Evolutionary conservation across 805 yeast genomes (phyloP).

Genomic region (Millerozyma acaciae): DNA sequence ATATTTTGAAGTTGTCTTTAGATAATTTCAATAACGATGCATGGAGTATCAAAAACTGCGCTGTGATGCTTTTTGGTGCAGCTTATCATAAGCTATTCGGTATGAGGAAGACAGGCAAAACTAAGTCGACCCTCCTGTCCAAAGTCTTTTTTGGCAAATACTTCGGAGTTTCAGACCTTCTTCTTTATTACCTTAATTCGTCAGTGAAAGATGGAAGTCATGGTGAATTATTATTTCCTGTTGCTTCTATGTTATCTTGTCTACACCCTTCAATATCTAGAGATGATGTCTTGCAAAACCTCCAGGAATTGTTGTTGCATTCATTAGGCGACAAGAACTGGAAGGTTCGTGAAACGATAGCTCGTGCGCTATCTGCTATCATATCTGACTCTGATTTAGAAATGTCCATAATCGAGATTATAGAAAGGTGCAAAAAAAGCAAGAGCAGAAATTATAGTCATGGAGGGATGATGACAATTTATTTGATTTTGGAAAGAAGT

Average conservation of each 20-base stretch:
- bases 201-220: constrained; percentile 26
- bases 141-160: constrained; percentile 68
- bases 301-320: too few relatives aligned
- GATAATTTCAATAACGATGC: constrained; percentile 56
- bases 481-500: constrained; percentile 14
- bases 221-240: constrained; percentile 68
- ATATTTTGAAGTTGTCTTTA: constrained; percentile 59
- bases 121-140: constrained; percentile 43
- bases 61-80: constrained; percentile 88
- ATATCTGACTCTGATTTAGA: constrained; percentile 15
- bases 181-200: too few relatives aligned
- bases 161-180: constrained; percentile 49
- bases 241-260: constrained; percentile 66
- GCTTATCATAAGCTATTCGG: constrained; percentile 80
- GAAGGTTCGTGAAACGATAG: constrained; percentile 88
- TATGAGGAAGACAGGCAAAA: constrained; percentile 37
- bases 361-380: constrained; percentile 59
- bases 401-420: constrained; percentile 20
- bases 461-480: constrained; percentile 51
- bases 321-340: constrained; percentile 51
- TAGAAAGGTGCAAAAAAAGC: constrained; percentile 18
- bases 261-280: constrained; percentile 56
- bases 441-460: constrained; percentile 41
- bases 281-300: constrained; percentile 45
- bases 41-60: constrained; percentile 91